phyloP scores from a whole-genome alignment of 345 rosid genomes.

The Dipteronia dyeriana region DNA sequence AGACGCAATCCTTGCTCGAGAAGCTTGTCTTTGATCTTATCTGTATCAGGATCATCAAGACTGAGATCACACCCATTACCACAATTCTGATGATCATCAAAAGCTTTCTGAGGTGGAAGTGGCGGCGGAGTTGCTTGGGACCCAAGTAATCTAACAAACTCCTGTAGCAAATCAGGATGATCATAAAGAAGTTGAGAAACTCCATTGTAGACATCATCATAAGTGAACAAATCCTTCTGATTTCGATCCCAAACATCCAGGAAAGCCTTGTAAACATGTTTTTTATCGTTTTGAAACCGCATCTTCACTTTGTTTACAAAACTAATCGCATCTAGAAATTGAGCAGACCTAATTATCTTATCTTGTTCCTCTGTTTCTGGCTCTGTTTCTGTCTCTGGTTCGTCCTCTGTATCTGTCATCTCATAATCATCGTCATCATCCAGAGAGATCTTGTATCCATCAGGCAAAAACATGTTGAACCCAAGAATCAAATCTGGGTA shows the following conservation, averaged over 20 bases:
- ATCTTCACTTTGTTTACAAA: slow-evolving; percentile 6
- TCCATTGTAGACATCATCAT: no score
- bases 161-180: background rate
- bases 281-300: slow-evolving; percentile 1
- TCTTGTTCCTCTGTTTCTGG: background rate
- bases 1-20: background rate
- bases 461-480: background rate
- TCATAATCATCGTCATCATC: background rate
- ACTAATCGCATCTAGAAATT: background rate
- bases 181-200: background rate
- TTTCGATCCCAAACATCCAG: background rate
- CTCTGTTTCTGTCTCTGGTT: background rate
- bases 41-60: background rate
- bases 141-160: background rate
- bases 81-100: no score
- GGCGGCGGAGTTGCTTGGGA: no score
- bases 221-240: no score
- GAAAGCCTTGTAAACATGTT: background rate
- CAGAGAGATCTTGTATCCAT: background rate
- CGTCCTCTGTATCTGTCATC: no score
- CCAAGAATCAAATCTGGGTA: background rate
- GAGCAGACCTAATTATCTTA: background rate
- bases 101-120: background rate
- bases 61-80: background rate
- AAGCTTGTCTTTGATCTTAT: background rate